These are phyloP conservation scores for Aspergillus alliaceus DNA, from an alignment of 2,329 filamentous ascomycete species.

Conservation along the genomic window DNA sequence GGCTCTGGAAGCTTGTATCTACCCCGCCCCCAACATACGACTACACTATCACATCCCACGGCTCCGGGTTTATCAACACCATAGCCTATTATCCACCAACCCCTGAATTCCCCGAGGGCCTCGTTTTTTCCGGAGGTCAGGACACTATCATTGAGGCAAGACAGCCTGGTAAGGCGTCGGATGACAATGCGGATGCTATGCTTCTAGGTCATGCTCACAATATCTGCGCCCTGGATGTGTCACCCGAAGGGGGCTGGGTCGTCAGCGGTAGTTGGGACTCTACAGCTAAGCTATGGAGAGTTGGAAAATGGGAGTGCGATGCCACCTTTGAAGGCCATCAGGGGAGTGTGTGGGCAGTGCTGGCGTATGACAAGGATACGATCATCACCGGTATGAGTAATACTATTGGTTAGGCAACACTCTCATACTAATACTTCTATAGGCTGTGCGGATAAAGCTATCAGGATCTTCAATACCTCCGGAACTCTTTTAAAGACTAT, in stretches of 20 bases:
- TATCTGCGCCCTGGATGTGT: conserved; percentile 81
- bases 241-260: conserved; percentile 68
- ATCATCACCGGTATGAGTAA: conserved; percentile 67
- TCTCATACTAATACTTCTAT: conserved; percentile 15
- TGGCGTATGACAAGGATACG: conserved; percentile 76
- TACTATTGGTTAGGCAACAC: neutral
- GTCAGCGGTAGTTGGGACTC: conserved; percentile 95
- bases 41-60: conserved; percentile 73
- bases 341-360: conserved; percentile 85
- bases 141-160: conserved; percentile 92
- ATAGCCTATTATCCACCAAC: conserved; percentile 74
- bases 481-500: conserved; percentile 65
- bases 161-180: conserved; percentile 63
- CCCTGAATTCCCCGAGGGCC: conserved; percentile 68
- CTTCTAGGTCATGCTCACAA: conserved; percentile 85
- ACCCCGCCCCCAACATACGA: conserved; percentile 71
- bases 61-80: conserved; percentile 83
- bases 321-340: conserved; percentile 73
- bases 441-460: conserved; percentile 84
- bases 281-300: conserved; percentile 80
- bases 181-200: conserved; percentile 80
- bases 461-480: conserved; percentile 73
- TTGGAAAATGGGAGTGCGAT: conserved; percentile 81
- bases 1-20: conserved; percentile 74
- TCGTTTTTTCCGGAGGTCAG: conserved; percentile 84